Percentiles rank a stretch among this genome's conserved stretches.
These are phyloP conservation scores for Phyllosticta paracitricarpa DNA, from an alignment of 2,329 filamentous ascomycete species.

Conservation along the genomic window DNA sequence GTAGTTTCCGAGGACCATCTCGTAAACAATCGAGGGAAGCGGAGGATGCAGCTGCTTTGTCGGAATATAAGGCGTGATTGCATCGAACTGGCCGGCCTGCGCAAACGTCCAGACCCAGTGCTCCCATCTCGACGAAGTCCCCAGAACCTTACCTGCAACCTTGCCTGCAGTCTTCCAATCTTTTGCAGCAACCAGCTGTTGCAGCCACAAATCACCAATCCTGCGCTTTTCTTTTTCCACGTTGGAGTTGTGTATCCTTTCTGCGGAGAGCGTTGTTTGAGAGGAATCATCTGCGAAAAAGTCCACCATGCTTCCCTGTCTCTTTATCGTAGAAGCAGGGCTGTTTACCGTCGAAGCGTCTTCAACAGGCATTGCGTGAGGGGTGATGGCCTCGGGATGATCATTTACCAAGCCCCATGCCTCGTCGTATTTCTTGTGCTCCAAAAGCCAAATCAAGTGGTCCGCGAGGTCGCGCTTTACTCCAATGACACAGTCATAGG, in stretches of 20 bases:
- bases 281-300: conserved; percentile 64
- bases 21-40: conserved; percentile 73
- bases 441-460: conserved; percentile 75
- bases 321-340: conserved; percentile 28
- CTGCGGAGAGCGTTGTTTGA: conserved; percentile 52
- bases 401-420: conserved; percentile 86
- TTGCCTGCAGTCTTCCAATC: conserved; percentile 72
- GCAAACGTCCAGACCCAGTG: conserved; percentile 94
- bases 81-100: conserved; percentile 74
- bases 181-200: conserved; percentile 64
- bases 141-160: conserved; percentile 73
- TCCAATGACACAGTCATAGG: conserved; percentile 90
- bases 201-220: conserved; percentile 88
- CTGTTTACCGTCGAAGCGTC: conserved; percentile 30
- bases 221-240: conserved; percentile 80
- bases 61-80: conserved; percentile 79
- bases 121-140: conserved; percentile 75
- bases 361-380: conserved; percentile 28
- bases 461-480: conserved; percentile 80
- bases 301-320: conserved; percentile 40
- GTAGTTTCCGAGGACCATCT: conserved; percentile 82
- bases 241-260: conserved; percentile 49
- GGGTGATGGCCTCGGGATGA: conserved; percentile 57
- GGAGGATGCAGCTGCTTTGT: conserved; percentile 66
- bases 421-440: conserved; percentile 68